Evolutionary conservation across 352 stramenopile species (phyloP), one percentile per base, ranked within the genome.

Genomic region (Pythium chondricola): DNA sequence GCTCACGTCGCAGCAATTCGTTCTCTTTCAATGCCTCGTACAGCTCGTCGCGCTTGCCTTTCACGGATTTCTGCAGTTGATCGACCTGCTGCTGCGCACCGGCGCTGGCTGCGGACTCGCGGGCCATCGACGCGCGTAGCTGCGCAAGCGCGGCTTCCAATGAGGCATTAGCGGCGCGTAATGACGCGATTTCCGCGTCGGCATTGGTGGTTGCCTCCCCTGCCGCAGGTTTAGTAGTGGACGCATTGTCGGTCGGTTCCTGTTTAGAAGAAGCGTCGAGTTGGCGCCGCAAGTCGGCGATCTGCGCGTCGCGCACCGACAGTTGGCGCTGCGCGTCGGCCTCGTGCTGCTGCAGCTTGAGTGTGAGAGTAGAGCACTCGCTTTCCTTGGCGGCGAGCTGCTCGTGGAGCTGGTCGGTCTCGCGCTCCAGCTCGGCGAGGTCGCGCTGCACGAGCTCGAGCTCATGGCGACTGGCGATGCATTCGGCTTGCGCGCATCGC

Each of bases 321-420:
- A 69, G 31, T 22, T 59, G 49, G 7, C 56, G n/a, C 43, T 41
- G n/a, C 57, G 38, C 10, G 30, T 43, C 26, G 46, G 11, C 43
- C 22, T 56, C 42, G 31, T 33, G 24, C 43, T 43, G 41, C 51
- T 52, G 49, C 16, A 54, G 35, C 43, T 36, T 37, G 45, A 55
- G 38, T 49, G 41, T 35, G 25, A 52, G 41, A 20, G 38, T 41
- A 33, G 43, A 41, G 51, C 26, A 37, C 29, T 42, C 73, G 61
- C 18, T 58, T 41, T 81, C 63, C 22, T 82, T 42, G 1, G 44
- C 33, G 8, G 61, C 61, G 35, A 85, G 45, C 32, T 75, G 59
- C 13, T 89, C 77, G 48, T 84, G 69, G n/a, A 88, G 63, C 58
- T 76, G 58, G 37, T 87, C 73, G 43, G 72, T 82, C 52, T 91